Evolutionary conservation across 495 filamentous ascomycete species (phyloP).

Genomic region (Xylaria flabelliformis): DNA sequence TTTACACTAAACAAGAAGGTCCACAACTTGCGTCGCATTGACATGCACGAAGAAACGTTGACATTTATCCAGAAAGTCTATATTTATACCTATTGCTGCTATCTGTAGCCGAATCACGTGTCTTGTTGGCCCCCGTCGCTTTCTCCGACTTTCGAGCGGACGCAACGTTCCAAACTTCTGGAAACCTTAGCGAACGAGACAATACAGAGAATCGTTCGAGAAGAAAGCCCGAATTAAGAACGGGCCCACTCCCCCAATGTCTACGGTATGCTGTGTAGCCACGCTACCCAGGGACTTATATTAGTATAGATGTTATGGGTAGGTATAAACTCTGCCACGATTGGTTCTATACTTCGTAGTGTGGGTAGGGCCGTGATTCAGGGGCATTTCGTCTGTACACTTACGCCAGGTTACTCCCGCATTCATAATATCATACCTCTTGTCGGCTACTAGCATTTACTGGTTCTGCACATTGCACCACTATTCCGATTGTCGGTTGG

Average conservation of each 20-base stretch:
- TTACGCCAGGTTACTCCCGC: background rate
- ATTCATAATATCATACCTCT: background rate
- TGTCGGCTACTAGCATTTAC: no score
- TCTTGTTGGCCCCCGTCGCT: background rate
- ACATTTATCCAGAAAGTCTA: background rate
- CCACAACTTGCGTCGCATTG: slow-evolving; percentile 16
- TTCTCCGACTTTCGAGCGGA: background rate
- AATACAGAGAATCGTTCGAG: slow-evolving; percentile 23
- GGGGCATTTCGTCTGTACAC: background rate
- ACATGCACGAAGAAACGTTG: slow-evolving; percentile 1
- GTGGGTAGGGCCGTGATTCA: slow-evolving; percentile 1
- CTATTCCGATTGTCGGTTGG: background rate
- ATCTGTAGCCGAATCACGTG: background rate
- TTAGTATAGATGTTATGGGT: background rate
- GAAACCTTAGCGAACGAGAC: background rate
- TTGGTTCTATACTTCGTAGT: background rate
- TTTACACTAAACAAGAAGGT: slow-evolving; percentile 1
- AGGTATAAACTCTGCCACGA: background rate
- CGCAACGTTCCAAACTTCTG: slow-evolving; percentile 19
- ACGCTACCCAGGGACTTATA: background rate
- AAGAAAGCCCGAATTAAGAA: slow-evolving; percentile 17
- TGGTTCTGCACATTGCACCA: background rate
- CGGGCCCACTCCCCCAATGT: slow-evolving; percentile 1
- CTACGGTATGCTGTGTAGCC: no score
- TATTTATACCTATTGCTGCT: slow-evolving; percentile 8